phyloP scores from a whole-genome alignment of 305 asterid genomes.

The Withania somnifera region DNA sequence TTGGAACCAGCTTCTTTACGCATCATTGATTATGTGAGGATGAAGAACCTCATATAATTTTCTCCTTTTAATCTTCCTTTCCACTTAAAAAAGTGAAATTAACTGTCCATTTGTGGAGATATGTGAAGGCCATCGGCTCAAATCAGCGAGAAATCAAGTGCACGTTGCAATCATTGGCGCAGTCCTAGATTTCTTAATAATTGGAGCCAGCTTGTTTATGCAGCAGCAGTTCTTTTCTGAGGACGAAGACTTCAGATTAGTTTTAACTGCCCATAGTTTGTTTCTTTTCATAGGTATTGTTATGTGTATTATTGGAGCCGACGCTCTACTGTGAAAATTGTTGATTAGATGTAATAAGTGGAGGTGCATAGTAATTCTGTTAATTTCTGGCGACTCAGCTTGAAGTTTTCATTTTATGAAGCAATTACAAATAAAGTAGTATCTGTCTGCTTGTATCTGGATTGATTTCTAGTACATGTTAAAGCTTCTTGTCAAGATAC shows the following conservation, averaged over 20 bases:
- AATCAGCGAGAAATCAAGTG: background rate
- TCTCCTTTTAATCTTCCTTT: background rate
- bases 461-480: background rate
- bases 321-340: background rate
- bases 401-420: background rate
- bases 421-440: background rate
- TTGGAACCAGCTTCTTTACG: constrained; percentile 64
- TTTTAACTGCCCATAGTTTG: background rate
- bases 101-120: constrained; percentile 12
- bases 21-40: constrained; percentile 44
- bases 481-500: background rate
- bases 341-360: background rate
- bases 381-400: background rate
- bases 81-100: constrained; percentile 8
- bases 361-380: background rate
- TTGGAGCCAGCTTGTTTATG: constrained; percentile 1
- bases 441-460: background rate
- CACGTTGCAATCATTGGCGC: background rate
- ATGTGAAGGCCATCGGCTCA: background rate
- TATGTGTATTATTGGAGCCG: background rate
- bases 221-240: background rate
- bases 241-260: background rate
- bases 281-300: background rate
- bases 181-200: background rate
- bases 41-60: background rate